Percentiles rank a stretch among this genome's conserved stretches.
These are phyloP conservation scores for Sideroxylon spinosum DNA, from an alignment of 179 eudicot genomes.

Conservation along the genomic window DNA sequence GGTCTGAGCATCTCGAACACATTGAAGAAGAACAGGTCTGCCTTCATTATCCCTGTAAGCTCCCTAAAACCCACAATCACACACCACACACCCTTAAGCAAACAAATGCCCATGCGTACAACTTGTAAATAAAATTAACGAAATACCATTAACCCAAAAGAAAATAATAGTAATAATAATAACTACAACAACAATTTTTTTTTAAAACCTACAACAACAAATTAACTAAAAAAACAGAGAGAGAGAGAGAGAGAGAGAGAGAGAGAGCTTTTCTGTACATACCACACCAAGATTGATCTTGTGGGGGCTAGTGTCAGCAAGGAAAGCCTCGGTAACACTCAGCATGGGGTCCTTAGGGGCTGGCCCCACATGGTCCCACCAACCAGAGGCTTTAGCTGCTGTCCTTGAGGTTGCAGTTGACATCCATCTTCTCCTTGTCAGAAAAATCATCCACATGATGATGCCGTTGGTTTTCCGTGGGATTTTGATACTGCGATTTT, in stretches of 20 bases:
- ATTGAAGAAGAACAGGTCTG: constrained; percentile 70
- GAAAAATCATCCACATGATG: neutral
- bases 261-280: neutral
- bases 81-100: neutral
- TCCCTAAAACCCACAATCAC: constrained; percentile 39
- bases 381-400: neutral
- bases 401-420: neutral
- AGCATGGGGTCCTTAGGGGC: constrained; percentile 80
- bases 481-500: neutral
- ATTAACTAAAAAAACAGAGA: no score
- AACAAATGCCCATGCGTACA: neutral
- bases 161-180: neutral
- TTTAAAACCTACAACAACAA: no score
- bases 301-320: constrained; percentile 59
- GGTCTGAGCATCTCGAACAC: constrained; percentile 72
- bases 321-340: constrained; percentile 74
- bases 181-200: no score
- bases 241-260: neutral
- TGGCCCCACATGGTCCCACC: constrained; percentile 44
- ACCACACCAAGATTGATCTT: constrained; percentile 84
- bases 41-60: constrained; percentile 79
- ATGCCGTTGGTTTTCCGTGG: neutral
- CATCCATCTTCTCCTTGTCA: neutral
- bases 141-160: neutral
- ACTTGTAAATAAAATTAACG: neutral